These are phyloP conservation scores for Solanum bukasovii DNA, from an alignment of 257 asterid species.

Conservation along the genomic window DNA sequence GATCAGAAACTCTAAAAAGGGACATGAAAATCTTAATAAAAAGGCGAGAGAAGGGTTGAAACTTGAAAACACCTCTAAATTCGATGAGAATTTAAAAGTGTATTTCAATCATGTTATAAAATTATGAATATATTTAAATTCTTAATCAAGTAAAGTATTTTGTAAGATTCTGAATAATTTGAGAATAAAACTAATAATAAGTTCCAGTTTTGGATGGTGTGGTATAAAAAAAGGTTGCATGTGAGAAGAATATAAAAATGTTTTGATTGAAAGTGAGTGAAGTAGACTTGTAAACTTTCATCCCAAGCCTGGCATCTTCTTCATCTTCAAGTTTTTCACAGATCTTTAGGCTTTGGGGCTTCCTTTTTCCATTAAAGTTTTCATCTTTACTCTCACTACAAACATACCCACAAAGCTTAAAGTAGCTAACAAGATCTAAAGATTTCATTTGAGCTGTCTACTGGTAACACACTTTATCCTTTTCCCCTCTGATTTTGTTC, in stretches of 20 bases:
- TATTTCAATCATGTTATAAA: too few species aligned
- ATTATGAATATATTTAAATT: too few species aligned
- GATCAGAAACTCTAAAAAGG: neutral
- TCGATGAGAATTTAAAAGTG: too few species aligned
- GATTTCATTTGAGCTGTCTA: neutral
- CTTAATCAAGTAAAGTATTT: too few species aligned
- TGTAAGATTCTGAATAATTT: too few species aligned
- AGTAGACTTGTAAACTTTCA: neutral
- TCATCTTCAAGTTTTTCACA: neutral
- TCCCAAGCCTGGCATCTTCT: neutral
- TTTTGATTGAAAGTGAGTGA: neutral
- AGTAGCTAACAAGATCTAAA: constrained; percentile 1
- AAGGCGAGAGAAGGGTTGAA: neutral
- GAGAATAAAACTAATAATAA: too few species aligned
- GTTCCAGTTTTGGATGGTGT: neutral
- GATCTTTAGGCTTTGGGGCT: neutral
- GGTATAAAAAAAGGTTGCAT: neutral
- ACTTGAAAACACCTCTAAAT: neutral
- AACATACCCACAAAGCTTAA: neutral
- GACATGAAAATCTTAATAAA: neutral
- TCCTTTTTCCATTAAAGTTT: neutral
- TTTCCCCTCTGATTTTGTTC: neutral
- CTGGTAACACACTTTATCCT: neutral
- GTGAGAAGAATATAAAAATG: neutral
- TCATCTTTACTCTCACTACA: constrained; percentile 6